Evolutionary conservation across 2,329 filamentous ascomycete species (phyloP), one percentile per base, ranked within the genome.

Genomic region (Hypomyces perniciosus): DNA sequence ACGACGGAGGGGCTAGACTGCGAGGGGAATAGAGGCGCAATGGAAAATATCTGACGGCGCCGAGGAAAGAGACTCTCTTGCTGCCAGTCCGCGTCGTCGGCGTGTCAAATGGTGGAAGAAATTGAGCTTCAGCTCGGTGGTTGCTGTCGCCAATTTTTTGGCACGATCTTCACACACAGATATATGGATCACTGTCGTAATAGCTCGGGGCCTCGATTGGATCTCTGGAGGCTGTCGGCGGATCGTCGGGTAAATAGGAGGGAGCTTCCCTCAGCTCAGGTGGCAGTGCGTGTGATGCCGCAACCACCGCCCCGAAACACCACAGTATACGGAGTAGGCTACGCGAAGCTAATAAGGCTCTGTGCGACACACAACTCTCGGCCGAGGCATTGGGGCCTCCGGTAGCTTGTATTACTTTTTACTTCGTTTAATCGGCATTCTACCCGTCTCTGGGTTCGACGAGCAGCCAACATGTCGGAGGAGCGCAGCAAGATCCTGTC

Each of bases 401-500:
- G 8, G 8, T 35, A 8, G 33, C 8, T 35, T 48, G 37, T 38
- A 33, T 40, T 41, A 12, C 29, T 31, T 29, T 39, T 13, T 39
- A 42, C 6, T 37, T n/a, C 35, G n/a, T 31, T 33, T 6, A 8
- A 29, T 26, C 38, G 26, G 10, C 20, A 33, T 37, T 6, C n/a
- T 26, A 4, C 43, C n/a, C 31, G 8, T 26, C 10, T 28, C 30
- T 35, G 26, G 12, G 31, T 6, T 30, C 41, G 33, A 43, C 37
- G 27, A 39, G 44, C 35, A 51, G 52, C 43, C 63, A 62, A 51
- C 59, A 85, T 85, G 81, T 82, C 80, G 10, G 80, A 84, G 58
- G 79, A 83, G 59, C 73, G 76, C 57, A 76, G 73, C 65, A 81
- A 79, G 67, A 79, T 83, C 42, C 7, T 53, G 58, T 85, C 83